phyloP scores from a whole-genome alignment of 352 stramenopile species.

The Saprolegnia diclina region DNA sequence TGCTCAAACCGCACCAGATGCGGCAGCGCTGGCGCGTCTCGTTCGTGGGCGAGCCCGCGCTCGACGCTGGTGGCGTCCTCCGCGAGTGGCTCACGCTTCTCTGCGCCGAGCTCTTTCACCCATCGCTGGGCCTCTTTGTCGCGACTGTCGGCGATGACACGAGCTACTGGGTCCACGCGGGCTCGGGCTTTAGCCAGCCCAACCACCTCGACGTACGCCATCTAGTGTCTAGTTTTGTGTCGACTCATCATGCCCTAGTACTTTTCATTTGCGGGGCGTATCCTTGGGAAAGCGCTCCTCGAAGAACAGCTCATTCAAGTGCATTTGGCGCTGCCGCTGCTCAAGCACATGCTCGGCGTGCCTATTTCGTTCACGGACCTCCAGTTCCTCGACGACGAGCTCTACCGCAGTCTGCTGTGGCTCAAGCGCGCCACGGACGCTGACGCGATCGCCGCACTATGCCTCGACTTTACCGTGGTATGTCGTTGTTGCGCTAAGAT shows the following conservation, averaged over 20 bases:
- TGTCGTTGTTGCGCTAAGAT: slow-evolving; percentile 12
- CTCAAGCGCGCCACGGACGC: slow-evolving; percentile 46
- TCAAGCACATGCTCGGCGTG: slow-evolving; percentile 84
- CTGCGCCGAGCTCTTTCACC: slow-evolving; percentile 77
- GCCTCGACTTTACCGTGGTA: slow-evolving; percentile 74
- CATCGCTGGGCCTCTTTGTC: slow-evolving; percentile 74
- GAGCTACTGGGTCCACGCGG: slow-evolving; percentile 59
- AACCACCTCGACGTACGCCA: slow-evolving; percentile 38
- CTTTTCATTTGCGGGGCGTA: slow-evolving; percentile 66
- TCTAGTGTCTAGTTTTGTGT: neutral
- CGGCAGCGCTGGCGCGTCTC: slow-evolving; percentile 76
- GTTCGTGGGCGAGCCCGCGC: slow-evolving; percentile 76
- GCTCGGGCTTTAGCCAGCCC: slow-evolving; percentile 83
- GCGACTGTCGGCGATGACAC: slow-evolving; percentile 70
- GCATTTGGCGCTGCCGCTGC: slow-evolving; percentile 71
- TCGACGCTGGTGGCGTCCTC: slow-evolving; percentile 86
- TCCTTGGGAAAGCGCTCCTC: slow-evolving; percentile 85
- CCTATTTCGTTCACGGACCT: slow-evolving; percentile 87
- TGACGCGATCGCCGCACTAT: slow-evolving; percentile 66
- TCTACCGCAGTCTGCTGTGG: slow-evolving; percentile 63
- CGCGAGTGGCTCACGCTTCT: slow-evolving; percentile 87
- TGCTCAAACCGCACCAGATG: slow-evolving; percentile 78
- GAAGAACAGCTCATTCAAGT: slow-evolving; percentile 77
- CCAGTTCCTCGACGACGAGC: slow-evolving; percentile 83
- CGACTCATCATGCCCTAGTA: slow-evolving; percentile 60